Conservation (phyloP, 202 grass and related monocot species). For the Setaria italica region DNA sequence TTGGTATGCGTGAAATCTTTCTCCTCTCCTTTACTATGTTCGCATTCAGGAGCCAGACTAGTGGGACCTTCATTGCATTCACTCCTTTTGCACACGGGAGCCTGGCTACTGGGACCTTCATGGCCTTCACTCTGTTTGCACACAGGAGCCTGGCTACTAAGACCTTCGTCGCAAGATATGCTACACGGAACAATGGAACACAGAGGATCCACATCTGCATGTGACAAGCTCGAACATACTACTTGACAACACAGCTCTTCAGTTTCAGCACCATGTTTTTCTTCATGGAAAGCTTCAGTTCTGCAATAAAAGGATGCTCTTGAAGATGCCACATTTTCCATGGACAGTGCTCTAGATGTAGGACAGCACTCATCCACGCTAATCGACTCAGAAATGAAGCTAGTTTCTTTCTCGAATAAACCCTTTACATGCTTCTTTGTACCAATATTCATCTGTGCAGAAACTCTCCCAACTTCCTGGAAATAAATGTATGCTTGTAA, state of each 20-base stretch:
- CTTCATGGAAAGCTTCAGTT: constrained; percentile 36
- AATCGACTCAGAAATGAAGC: constrained; percentile 94
- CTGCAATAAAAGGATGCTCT: constrained; percentile 54
- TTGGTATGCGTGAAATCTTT: constrained; percentile 31
- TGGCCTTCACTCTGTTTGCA: constrained; percentile 32
- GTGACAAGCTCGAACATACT: constrained; percentile 60
- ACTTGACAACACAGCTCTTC: constrained; percentile 39
- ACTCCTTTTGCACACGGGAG: constrained; percentile 5
- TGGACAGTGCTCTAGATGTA: constrained; percentile 47
- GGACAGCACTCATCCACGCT: constrained; percentile 43
- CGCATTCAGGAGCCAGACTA: constrained; percentile 43
- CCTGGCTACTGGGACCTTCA: constrained; percentile 28
- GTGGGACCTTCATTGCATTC: constrained; percentile 39
- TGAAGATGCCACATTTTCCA: constrained; percentile 74
- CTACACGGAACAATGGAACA: constrained; percentile 94
- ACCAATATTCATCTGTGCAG: constrained; percentile 40
- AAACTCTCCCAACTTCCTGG: constrained; percentile 54
- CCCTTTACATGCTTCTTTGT: constrained; percentile 59
- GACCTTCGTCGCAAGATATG: constrained; percentile 64
- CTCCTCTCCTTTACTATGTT: constrained; percentile 39
- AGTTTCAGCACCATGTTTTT: constrained; percentile 45
- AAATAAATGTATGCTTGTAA: constrained; percentile 50
- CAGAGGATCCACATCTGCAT: constrained; percentile 65
- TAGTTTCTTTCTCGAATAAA: constrained; percentile 69
- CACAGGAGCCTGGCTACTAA: constrained; percentile 12